These are phyloP conservation scores for Pseudogymnoascus destructans DNA, from an alignment of 2,329 filamentous ascomycete species.

Conservation along the genomic window DNA sequence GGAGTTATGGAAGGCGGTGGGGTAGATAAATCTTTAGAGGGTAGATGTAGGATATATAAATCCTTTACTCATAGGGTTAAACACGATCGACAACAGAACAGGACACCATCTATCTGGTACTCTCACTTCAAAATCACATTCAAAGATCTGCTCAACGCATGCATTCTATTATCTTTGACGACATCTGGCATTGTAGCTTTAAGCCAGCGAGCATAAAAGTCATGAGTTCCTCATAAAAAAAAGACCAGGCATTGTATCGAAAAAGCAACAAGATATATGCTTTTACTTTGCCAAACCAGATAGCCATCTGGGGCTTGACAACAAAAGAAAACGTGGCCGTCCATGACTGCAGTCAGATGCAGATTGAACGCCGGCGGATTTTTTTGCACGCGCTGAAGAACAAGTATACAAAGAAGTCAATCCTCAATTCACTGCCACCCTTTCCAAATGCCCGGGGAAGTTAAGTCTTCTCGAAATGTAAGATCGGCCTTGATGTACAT, in stretches of 20 bases:
- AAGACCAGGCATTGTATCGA: conserved; percentile 2
- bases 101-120: background rate
- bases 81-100: background rate
- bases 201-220: conserved; percentile 10
- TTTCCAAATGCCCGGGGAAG: conserved; percentile 12
- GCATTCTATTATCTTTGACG: conserved; percentile 9
- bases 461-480: conserved; percentile 14
- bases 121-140: background rate
- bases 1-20: too few relatives aligned
- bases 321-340: conserved; percentile 8
- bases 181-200: conserved; percentile 10
- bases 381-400: conserved; percentile 10
- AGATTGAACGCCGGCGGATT: conserved; percentile 10
- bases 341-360: conserved; percentile 8
- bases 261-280: conserved; percentile 6
- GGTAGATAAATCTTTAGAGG: too few relatives aligned
- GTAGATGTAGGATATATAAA: too few relatives aligned
- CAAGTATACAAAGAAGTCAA: conserved; percentile 14
- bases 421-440: conserved; percentile 12
- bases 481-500: conserved; percentile 16
- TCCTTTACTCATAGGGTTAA: too few relatives aligned
- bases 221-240: conserved; percentile 5
- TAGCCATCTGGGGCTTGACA: conserved; percentile 5
- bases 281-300: conserved; percentile 8
- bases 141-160: conserved; percentile 2